Conservation (phyloP, 2,329 filamentous ascomycete species). For the Monosporascus sp. region DNA sequence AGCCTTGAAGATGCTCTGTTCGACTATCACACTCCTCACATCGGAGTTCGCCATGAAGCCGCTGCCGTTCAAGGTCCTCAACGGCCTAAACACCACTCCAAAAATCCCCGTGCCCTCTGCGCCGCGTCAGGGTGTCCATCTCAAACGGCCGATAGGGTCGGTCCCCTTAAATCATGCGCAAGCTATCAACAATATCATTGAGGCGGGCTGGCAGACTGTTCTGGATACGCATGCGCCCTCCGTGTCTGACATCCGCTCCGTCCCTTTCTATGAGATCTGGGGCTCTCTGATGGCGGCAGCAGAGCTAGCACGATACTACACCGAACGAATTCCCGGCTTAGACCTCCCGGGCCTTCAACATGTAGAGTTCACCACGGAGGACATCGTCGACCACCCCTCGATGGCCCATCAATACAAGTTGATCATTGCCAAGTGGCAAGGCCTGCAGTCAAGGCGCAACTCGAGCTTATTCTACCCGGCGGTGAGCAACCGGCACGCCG, state of each 20-base stretch:
- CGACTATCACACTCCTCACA: conserved; percentile 41
- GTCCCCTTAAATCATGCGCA: conserved; percentile 36
- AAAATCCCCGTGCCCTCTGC: conserved; percentile 36
- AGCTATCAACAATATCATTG: conserved; percentile 37
- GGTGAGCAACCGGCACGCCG: neutral
- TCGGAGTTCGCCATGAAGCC: conserved; percentile 42
- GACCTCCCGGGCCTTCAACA: conserved; percentile 32
- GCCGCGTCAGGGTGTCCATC: conserved; percentile 15
- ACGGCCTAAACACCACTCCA: conserved; percentile 34
- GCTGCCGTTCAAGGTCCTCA: conserved; percentile 37
- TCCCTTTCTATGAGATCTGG: conserved; percentile 48
- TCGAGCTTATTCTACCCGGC: conserved; percentile 9
- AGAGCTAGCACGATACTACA: conserved; percentile 41
- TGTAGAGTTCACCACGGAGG: conserved; percentile 37
- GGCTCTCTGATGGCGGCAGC: conserved; percentile 45
- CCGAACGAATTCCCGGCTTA: conserved; percentile 34
- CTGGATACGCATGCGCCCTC: conserved; percentile 35
- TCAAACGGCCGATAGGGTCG: conserved; percentile 18
- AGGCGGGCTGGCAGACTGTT: conserved; percentile 39
- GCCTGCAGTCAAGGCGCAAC: conserved; percentile 12
- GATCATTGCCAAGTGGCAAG: conserved; percentile 25
- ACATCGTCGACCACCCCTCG: conserved; percentile 46
- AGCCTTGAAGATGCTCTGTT: conserved; percentile 40
- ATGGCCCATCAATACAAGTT: conserved; percentile 44
- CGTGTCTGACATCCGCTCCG: conserved; percentile 38